A percentile compares a stretch with the other conserved stretches of the same genome.
phyloP scores from a whole-genome alignment of 495 filamentous ascomycete species.

The Penicillium longicatenatum region DNA sequence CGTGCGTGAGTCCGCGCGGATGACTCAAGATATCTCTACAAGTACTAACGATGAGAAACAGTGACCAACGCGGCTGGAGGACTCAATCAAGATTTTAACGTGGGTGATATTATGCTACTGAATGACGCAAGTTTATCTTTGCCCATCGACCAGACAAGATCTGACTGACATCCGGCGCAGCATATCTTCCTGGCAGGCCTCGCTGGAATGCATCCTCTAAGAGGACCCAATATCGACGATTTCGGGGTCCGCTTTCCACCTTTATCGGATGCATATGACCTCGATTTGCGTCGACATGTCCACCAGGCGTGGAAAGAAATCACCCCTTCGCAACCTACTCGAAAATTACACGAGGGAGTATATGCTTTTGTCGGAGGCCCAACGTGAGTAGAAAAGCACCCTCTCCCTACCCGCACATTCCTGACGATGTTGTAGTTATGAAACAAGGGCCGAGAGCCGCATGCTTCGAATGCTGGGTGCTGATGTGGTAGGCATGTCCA shows the following conservation, averaged over 20 bases:
- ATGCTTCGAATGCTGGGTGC: constrained; percentile 68
- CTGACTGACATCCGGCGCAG: constrained; percentile 30
- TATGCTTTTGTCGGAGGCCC: constrained; percentile 77
- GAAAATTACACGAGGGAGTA: constrained; percentile 68
- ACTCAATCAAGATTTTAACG: constrained; percentile 65
- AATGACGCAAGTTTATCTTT: constrained; percentile 59
- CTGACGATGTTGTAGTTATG: constrained; percentile 53
- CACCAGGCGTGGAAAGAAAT: constrained; percentile 63
- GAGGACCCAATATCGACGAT: constrained; percentile 67
- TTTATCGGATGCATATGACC: constrained; percentile 76
- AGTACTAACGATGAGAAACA: constrained; percentile 26
- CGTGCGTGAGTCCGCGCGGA: constrained; percentile 56
- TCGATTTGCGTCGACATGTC: constrained; percentile 60
- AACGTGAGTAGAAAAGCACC: constrained; percentile 45
- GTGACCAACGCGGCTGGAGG: constrained; percentile 80
- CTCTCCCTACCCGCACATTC: neutral
- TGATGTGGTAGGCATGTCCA: constrained; percentile 79
- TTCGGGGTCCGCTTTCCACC: constrained; percentile 73
- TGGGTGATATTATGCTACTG: constrained; percentile 73
- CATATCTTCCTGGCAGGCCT: constrained; percentile 77
- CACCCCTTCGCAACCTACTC: constrained; percentile 36
- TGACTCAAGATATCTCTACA: neutral
- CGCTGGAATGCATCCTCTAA: constrained; percentile 68
- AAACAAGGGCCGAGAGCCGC: constrained; percentile 76
- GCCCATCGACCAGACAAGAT: neutral